Evolutionary conservation across 2,329 filamentous ascomycete species (phyloP).

Genomic region (Neonectria punicea): DNA sequence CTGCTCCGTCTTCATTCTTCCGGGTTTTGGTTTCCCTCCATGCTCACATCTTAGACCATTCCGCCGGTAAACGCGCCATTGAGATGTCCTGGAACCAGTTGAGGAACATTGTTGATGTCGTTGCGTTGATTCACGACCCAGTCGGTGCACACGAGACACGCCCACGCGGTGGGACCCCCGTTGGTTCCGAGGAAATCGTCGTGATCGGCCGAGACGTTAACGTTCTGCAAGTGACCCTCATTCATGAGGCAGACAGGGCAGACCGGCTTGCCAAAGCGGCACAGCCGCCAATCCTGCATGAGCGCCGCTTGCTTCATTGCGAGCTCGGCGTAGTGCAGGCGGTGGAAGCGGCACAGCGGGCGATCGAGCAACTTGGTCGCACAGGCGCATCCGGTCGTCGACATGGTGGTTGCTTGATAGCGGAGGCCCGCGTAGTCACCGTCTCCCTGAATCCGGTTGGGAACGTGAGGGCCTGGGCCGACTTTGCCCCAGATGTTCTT

Average conservation of each 20-base stretch:
- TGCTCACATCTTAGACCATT: slow-evolving; percentile 18
- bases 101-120: slow-evolving; percentile 25
- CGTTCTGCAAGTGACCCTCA: slow-evolving; percentile 18
- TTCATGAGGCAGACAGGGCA: slow-evolving; percentile 48
- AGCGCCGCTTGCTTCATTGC: slow-evolving; percentile 34
- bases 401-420: slow-evolving; percentile 23
- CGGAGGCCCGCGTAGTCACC: not conserved
- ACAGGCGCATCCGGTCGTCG: slow-evolving; percentile 52
- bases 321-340: slow-evolving; percentile 42
- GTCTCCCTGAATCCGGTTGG: not conserved
- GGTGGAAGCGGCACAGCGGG: slow-evolving; percentile 50
- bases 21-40: not conserved
- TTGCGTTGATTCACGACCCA: slow-evolving; percentile 45
- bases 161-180: slow-evolving; percentile 38
- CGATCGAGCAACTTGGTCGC: slow-evolving; percentile 47
- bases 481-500: slow-evolving; percentile 43
- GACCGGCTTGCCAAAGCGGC: slow-evolving; percentile 33
- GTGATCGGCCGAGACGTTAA: slow-evolving; percentile 32
- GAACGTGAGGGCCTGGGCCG: not conserved
- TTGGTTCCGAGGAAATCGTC: slow-evolving; percentile 21
- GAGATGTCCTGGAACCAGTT: slow-evolving; percentile 34
- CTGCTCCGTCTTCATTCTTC: not conserved
- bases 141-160: slow-evolving; percentile 49
- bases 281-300: slow-evolving; percentile 44
- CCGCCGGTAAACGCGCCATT: not conserved